These are phyloP conservation scores for Cytospora chrysosperma DNA, from an alignment of 2,329 filamentous ascomycete genomes.

Conservation along the genomic window DNA sequence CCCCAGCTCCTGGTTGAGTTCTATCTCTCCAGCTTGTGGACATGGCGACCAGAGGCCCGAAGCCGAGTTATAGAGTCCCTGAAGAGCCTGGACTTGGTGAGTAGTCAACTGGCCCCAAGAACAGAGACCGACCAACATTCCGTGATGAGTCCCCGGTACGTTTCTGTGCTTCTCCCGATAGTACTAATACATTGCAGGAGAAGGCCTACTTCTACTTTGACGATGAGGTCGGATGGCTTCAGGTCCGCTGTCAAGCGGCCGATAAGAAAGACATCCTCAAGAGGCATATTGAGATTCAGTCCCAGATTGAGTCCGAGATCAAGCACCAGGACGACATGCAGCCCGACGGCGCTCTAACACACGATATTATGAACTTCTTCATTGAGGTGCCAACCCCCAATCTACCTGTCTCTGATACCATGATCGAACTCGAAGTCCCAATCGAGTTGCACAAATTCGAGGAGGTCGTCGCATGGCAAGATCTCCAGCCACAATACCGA, in stretches of 20 bases:
- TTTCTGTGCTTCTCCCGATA: not conserved
- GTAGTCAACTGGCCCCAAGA: not conserved
- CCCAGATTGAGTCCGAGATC: slow-evolving; percentile 39
- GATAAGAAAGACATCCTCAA: slow-evolving; percentile 10
- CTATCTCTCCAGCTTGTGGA: slow-evolving; percentile 31
- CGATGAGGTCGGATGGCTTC: not conserved
- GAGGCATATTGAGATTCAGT: slow-evolving; percentile 1
- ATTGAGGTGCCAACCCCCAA: not conserved
- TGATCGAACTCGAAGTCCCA: not conserved
- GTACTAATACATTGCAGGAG: slow-evolving; percentile 20
- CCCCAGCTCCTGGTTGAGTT: slow-evolving; percentile 24
- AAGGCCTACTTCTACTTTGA: slow-evolving; percentile 29
- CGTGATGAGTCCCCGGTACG: not conserved
- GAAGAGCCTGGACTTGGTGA: slow-evolving; percentile 20
- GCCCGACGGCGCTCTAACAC: not conserved
- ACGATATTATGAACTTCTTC: not conserved
- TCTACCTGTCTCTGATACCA: not conserved
- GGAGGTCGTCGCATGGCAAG: slow-evolving; percentile 2
- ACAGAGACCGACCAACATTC: not conserved
- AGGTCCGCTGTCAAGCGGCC: slow-evolving; percentile 13
- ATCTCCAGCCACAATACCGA: not conserved
- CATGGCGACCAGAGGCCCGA: slow-evolving; percentile 28
- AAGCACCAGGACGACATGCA: not conserved
- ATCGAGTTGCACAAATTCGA: not conserved
- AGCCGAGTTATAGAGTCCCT: slow-evolving; percentile 27